Percentiles rank a stretch among this genome's conserved stretches.
These are phyloP conservation scores for Hymenoscyphus salicellus DNA, from an alignment of 2,329 filamentous ascomycete genomes.

Conservation along the genomic window DNA sequence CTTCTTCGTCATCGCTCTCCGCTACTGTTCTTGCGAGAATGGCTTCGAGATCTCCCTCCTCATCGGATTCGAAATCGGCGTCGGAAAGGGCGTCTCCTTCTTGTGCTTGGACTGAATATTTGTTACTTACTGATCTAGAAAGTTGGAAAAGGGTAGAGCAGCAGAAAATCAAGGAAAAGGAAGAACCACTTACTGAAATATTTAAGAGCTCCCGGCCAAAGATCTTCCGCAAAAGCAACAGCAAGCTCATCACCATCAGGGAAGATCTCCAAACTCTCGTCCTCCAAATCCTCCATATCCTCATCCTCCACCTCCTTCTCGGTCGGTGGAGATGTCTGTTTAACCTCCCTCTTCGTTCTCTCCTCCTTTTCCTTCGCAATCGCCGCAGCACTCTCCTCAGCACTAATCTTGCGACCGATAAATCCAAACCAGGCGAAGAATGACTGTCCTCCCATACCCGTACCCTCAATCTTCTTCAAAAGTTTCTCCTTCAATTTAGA, in stretches of 20 bases:
- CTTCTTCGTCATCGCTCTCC: background rate
- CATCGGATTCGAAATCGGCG: slow-evolving; percentile 65
- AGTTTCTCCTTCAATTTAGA: slow-evolving; percentile 41
- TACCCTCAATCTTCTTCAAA: slow-evolving; percentile 51
- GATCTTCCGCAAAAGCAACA: slow-evolving; percentile 75
- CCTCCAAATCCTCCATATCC: slow-evolving; percentile 55
- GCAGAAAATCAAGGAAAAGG: background rate
- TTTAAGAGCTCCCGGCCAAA: slow-evolving; percentile 84
- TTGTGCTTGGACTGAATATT: slow-evolving; percentile 62
- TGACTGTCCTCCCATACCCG: slow-evolving; percentile 63
- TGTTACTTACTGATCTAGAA: background rate
- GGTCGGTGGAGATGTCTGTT: slow-evolving; percentile 38
- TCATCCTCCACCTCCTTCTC: slow-evolving; percentile 40
- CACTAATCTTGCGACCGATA: slow-evolving; percentile 65
- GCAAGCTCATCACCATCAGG: slow-evolving; percentile 83
- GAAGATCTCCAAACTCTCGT: slow-evolving; percentile 76
- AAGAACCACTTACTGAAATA: slow-evolving; percentile 71
- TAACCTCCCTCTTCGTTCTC: slow-evolving; percentile 44
- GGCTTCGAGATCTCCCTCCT: slow-evolving; percentile 39
- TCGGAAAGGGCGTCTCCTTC: slow-evolving; percentile 67
- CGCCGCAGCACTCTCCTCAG: slow-evolving; percentile 67
- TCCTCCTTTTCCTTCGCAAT: slow-evolving; percentile 58
- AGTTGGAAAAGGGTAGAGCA: background rate
- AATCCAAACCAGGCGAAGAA: slow-evolving; percentile 93
- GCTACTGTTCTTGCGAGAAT: background rate